A percentile compares a stretch with the other conserved stretches of the same genome.
phyloP scores from a whole-genome alignment of 2,329 filamentous ascomycete genomes.

The Albophoma yamanashiensis region DNA sequence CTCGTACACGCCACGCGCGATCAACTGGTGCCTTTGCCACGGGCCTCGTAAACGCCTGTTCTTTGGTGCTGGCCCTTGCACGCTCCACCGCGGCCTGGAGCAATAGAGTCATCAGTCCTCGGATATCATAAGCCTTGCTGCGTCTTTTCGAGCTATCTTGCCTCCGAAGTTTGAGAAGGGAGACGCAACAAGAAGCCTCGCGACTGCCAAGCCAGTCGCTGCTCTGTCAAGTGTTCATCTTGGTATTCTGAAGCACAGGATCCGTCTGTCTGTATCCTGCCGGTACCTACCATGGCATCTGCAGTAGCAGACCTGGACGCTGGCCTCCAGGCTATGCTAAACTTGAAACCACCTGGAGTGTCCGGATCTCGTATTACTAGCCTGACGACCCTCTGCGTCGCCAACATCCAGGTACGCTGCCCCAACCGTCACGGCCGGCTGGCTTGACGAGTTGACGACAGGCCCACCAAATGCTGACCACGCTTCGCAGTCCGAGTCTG shows the following conservation, averaged over 20 bases:
- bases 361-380: conserved; percentile 84
- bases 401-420: conserved; percentile 70
- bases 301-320: conserved; percentile 85
- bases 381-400: conserved; percentile 79
- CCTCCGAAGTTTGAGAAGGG: background rate
- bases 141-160: background rate
- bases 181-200: background rate
- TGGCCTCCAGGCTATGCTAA: conserved; percentile 83
- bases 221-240: background rate
- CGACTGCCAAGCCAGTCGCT: background rate
- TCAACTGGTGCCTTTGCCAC: conserved; percentile 1
- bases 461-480: background rate
- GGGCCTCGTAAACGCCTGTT: conserved; percentile 1
- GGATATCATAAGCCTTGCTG: background rate
- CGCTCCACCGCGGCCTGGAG: background rate
- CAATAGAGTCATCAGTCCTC: background rate
- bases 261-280: conserved; percentile 2
- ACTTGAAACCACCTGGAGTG: conserved; percentile 85
- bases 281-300: conserved; percentile 50
- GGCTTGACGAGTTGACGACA: background rate
- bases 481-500: conserved; percentile 66
- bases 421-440: background rate
- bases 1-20: conserved; percentile 8
- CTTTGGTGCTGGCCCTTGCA: background rate
- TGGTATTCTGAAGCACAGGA: background rate